Conservation (phyloP, 1,139 yeast genomes). For the Diutina neorugosa region DNA sequence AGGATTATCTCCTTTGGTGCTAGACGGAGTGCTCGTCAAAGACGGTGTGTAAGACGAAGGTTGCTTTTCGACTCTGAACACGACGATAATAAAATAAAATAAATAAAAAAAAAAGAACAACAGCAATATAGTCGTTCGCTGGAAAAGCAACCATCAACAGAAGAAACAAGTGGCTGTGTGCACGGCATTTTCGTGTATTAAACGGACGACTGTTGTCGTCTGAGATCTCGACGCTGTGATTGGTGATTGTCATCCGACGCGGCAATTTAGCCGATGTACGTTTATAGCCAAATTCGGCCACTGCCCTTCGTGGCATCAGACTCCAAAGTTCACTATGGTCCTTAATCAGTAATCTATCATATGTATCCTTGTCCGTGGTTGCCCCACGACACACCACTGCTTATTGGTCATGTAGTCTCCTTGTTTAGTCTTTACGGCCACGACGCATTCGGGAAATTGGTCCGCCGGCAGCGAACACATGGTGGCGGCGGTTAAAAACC, state of each 20-base stretch:
- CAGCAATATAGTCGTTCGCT: neutral
- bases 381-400: conserved; percentile 3
- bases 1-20: no score
- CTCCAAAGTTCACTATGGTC: neutral
- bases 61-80: neutral
- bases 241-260: neutral
- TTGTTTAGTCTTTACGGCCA: neutral
- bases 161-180: neutral
- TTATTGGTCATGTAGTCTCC: neutral
- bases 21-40: no score
- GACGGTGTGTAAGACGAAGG: neutral
- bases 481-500: neutral
- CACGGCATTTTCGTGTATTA: neutral
- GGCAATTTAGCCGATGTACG: neutral
- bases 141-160: neutral
- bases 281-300: neutral
- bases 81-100: neutral
- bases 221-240: neutral
- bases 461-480: conserved; percentile 1
- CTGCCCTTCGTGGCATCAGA: neutral
- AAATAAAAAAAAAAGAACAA: no score
- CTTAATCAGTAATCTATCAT: neutral
- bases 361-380: neutral
- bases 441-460: neutral
- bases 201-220: neutral